Evolutionary conservation across 176 grass and related monocot genomes (phyloP).

Genomic region (Poa pratensis): DNA sequence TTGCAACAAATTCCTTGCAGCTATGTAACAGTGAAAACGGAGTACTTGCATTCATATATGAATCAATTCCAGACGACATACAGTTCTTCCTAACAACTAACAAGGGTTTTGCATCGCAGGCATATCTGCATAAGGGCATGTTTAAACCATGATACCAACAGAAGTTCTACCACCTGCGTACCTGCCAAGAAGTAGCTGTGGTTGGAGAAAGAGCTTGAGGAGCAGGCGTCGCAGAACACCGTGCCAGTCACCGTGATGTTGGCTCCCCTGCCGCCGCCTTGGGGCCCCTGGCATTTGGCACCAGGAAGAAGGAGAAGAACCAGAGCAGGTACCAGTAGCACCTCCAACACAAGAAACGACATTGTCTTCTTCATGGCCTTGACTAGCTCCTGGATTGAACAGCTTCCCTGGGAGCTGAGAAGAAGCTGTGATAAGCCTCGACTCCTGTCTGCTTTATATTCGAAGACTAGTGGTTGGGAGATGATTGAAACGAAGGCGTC

Average conservation of each 20-base stretch:
- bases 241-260: slow-evolving; percentile 82
- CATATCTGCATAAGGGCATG: too few relatives aligned
- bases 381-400: not conserved
- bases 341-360: slow-evolving; percentile 1
- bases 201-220: slow-evolving; percentile 73
- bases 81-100: not conserved
- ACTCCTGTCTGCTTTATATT: slow-evolving; percentile 31
- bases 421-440: not conserved
- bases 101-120: not conserved
- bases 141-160: too few relatives aligned
- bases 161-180: too few relatives aligned
- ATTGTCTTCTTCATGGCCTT: slow-evolving; percentile 30
- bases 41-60: too few relatives aligned
- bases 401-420: slow-evolving; percentile 31
- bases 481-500: not conserved
- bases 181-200: slow-evolving; percentile 91
- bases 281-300: slow-evolving; percentile 41
- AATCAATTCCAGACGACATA: not conserved
- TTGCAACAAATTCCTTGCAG: too few relatives aligned
- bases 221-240: slow-evolving; percentile 94
- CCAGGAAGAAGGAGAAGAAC: slow-evolving; percentile 35
- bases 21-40: too few relatives aligned
- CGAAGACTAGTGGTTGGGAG: slow-evolving; percentile 24
- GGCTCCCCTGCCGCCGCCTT: not conserved
- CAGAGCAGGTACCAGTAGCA: slow-evolving; percentile 32